phyloP scores from a whole-genome alignment of 495 filamentous ascomycete species.

The Cercophora newfieldiana region DNA sequence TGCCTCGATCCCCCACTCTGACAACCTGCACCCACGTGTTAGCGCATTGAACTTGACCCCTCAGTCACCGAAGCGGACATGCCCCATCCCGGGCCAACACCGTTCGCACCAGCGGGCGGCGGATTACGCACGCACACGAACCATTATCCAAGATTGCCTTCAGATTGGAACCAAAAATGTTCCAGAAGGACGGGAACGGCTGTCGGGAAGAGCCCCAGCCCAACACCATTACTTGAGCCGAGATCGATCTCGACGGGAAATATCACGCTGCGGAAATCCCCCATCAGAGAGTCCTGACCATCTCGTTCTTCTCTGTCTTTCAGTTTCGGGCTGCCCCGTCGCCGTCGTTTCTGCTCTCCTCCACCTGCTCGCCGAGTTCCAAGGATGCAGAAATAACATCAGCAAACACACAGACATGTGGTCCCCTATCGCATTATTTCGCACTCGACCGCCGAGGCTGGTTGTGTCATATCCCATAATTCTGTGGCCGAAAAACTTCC shows the following conservation, averaged over 20 bases:
- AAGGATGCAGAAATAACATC: background rate
- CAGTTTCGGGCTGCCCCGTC: background rate
- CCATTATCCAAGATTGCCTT: slow-evolving; percentile 13
- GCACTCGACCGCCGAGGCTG: background rate
- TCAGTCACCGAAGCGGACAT: background rate
- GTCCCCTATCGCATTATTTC: background rate
- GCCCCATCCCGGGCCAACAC: no score
- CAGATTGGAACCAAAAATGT: slow-evolving; percentile 13
- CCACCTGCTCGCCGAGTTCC: background rate
- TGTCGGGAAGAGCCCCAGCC: background rate
- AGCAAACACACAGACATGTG: background rate
- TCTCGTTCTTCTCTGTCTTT: background rate
- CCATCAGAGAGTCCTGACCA: background rate
- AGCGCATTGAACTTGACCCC: background rate
- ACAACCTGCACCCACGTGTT: background rate
- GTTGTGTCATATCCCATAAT: slow-evolving; percentile 2
- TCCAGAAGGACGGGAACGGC: slow-evolving; percentile 8
- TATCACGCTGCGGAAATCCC: background rate
- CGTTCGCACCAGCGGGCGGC: no score
- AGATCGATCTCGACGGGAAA: slow-evolving; percentile 1
- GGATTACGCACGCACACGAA: background rate
- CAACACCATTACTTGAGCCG: slow-evolving; percentile 5
- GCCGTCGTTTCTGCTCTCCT: background rate
- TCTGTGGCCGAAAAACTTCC: slow-evolving; percentile 3
- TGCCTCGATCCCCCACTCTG: background rate